These are phyloP conservation scores for Tricholoma saponaceum DNA, from an alignment of 768 basidiomycete genomes.

Conservation along the genomic window DNA sequence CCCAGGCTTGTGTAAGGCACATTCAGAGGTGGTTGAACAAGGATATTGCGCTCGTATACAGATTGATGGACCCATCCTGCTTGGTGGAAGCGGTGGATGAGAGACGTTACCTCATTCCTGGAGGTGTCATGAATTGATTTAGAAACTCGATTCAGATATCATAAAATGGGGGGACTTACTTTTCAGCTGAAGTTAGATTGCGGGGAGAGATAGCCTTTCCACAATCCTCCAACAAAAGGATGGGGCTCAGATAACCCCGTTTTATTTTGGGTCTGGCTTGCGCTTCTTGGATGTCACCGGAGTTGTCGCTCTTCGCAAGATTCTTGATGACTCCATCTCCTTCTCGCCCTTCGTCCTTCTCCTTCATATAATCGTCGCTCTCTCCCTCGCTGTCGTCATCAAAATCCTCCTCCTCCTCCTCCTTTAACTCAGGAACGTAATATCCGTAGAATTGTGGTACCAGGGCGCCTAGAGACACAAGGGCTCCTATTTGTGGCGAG, in stretches of 20 bases:
- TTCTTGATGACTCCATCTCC: too few relatives aligned
- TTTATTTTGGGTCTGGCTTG: neutral
- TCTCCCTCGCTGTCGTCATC: neutral
- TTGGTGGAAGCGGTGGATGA: neutral
- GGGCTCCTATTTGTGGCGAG: neutral
- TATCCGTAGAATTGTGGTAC: constrained; percentile 1
- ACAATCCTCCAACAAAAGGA: constrained; percentile 1
- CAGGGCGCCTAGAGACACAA: neutral
- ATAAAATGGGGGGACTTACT: neutral
- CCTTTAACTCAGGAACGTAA: neutral
- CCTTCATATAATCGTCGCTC: neutral
- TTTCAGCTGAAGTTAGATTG: neutral
- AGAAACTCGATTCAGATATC: neutral
- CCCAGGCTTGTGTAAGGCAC: neutral
- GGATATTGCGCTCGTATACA: neutral
- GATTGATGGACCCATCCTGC: neutral
- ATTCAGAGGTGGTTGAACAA: neutral
- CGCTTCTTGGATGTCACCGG: neutral
- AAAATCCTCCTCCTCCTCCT: neutral
- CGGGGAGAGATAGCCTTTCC: neutral
- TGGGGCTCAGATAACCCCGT: neutral
- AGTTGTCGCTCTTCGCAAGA: neutral
- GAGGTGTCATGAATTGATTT: neutral
- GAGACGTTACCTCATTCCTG: neutral
- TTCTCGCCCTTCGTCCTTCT: neutral